Evolutionary conservation across 768 basidiomycete species (phyloP).

Genomic region (Lanmaoa rubissima): DNA sequence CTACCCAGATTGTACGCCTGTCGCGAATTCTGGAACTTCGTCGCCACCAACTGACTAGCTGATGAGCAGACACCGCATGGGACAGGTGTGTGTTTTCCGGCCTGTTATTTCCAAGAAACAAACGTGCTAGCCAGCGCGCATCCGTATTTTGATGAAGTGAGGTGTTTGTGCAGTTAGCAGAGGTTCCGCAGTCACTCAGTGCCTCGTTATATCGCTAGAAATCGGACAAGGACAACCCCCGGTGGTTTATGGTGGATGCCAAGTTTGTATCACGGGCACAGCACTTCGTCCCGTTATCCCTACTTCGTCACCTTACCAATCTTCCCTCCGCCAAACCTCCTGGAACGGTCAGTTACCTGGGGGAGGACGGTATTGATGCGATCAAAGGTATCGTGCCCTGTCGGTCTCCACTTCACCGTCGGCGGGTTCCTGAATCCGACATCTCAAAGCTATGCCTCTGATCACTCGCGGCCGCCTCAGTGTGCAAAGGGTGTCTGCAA

Average conservation of each 20-base stretch:
- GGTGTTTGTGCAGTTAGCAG: constrained; percentile 17
- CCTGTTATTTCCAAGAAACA: constrained; percentile 3
- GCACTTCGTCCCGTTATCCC: constrained; percentile 75
- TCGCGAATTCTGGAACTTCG: neutral
- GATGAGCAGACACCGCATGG: constrained; percentile 78
- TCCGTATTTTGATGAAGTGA: constrained; percentile 77
- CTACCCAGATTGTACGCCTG: constrained; percentile 80
- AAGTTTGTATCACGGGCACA: constrained; percentile 61
- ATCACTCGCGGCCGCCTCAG: constrained; percentile 81
- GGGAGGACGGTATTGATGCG: constrained; percentile 54
- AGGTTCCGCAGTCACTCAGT: neutral
- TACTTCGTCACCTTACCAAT: constrained; percentile 65
- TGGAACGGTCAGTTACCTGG: constrained; percentile 64
- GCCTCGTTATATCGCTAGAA: constrained; percentile 47
- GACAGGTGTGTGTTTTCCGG: constrained; percentile 55
- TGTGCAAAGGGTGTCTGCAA: constrained; percentile 74
- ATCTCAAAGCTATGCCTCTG: constrained; percentile 65
- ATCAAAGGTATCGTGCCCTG: constrained; percentile 52
- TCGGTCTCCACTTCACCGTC: neutral
- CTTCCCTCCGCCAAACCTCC: constrained; percentile 39
- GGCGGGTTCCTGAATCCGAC: constrained; percentile 6
- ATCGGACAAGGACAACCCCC: constrained; percentile 70
- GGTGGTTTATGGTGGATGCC: constrained; percentile 92
- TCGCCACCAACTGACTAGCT: constrained; percentile 5
- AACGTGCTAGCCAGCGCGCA: constrained; percentile 45